A percentile compares a stretch with the other conserved stretches of the same genome.
Conservation (phyloP, 768 basidiomycete species). For the Mycena chlorophos region DNA sequence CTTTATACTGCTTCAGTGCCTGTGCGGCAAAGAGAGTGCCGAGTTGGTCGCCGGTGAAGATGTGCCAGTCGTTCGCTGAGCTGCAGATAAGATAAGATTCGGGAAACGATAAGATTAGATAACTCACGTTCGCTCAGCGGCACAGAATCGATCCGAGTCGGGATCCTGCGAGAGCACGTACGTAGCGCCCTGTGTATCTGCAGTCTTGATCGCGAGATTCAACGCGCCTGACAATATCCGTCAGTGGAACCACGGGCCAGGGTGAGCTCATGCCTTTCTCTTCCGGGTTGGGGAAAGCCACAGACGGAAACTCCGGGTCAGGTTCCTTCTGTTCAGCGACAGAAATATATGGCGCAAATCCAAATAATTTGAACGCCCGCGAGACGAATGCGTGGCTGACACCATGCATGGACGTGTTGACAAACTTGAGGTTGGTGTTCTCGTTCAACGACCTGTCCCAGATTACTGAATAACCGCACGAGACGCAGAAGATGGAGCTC, state of each 20-base stretch:
- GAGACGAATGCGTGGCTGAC: constrained; percentile 70
- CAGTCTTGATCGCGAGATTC: constrained; percentile 72
- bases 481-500: neutral
- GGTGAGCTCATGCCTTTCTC: constrained; percentile 61
- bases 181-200: constrained; percentile 47
- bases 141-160: constrained; percentile 81
- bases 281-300: constrained; percentile 86
- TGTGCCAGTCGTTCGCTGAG: constrained; percentile 52
- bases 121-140: constrained; percentile 65
- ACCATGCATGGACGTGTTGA: constrained; percentile 91
- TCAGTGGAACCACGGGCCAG: constrained; percentile 1
- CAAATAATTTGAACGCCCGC: constrained; percentile 57
- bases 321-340: constrained; percentile 69
- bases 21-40: constrained; percentile 53
- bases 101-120: constrained; percentile 2
- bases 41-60: constrained; percentile 85
- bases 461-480: constrained; percentile 20
- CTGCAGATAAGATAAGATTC: constrained; percentile 24
- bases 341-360: constrained; percentile 58
- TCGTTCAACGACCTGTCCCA: constrained; percentile 38
- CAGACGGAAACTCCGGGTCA: constrained; percentile 85
- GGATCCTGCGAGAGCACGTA: constrained; percentile 90
- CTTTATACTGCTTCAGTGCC: constrained; percentile 43
- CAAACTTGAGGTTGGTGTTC: constrained; percentile 52
- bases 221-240: constrained; percentile 6